Evolutionary conservation across 116 monocot genomes (phyloP), one percentile per base, ranked within the genome.

Genomic region (Dioscorea cayenensis): DNA sequence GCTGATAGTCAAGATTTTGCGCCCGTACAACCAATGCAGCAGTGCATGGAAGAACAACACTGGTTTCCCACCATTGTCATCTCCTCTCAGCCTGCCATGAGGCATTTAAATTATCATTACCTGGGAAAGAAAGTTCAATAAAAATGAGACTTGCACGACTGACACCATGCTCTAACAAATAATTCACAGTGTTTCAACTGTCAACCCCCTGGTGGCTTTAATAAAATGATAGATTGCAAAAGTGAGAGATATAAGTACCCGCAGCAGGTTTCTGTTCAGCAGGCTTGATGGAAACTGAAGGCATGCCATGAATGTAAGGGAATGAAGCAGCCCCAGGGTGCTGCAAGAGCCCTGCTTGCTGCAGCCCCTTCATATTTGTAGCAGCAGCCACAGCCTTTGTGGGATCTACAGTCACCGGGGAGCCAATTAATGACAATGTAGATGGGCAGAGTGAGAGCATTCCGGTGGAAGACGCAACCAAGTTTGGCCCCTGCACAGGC

Each of bases 21-120:
- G 38, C 9, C 38, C 38, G 38, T 38, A 38, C 9, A 5, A 38
- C 9, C 38, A 38, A 9, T 38, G 5, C 1, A 5, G 5, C 1
- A 5, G 9, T 38, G 52, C 52, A 13, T 52, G 52, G 52, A 52
- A 14, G 52, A 16, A 16, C 18, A 18, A 52, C 18, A 18, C 18
- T 55, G 55, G 16, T 14, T 16, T 16, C 14, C 19, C 55, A 55
- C n/a, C 14, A 55, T 55, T 35, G 66, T 81, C 73, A 77, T 72
- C 67, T 68, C 71, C 78, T 78, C 38, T 78, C 74, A 62, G 74
- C 67, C 74, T 82, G 82, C 77, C 82, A 78, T 50, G 74, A 82
- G 51, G 71, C 71, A 78, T 71, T 74, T 52, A 74, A 74, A 77
- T 60, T 74, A 60, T 82, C 78, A 78, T 71, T 82, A 66, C 82